Evolutionary conservation across 2,329 filamentous ascomycete genomes (phyloP).

Genomic region (Fusarium virguliforme): DNA sequence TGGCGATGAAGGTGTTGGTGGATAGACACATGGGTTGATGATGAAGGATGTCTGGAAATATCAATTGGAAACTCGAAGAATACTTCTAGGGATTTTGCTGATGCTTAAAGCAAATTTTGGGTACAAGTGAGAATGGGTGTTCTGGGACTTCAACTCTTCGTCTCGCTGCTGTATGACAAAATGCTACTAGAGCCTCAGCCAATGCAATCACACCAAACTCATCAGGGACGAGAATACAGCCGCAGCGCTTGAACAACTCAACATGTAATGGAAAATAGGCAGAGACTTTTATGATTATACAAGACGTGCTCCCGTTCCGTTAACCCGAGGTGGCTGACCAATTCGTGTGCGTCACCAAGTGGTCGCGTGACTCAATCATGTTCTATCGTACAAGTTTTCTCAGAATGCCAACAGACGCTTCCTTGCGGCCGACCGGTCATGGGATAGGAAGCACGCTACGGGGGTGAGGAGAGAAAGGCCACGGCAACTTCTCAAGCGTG

Average conservation of each 20-base stretch:
- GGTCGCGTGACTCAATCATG: not conserved
- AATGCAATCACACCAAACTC: not conserved
- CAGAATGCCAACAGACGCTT: conserved; percentile 15
- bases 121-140: not conserved
- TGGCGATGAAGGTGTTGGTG: conserved; percentile 3
- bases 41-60: not conserved
- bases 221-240: not conserved
- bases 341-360: conserved; percentile 1
- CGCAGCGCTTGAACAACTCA: not conserved
- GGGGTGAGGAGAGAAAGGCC: not conserved
- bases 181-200: not conserved
- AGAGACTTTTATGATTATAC: conserved; percentile 5
- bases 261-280: not conserved
- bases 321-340: conserved; percentile 23
- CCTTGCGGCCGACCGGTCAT: conserved; percentile 13
- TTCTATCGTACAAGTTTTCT: conserved; percentile 35
- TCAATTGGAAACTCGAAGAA: not conserved
- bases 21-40: not conserved
- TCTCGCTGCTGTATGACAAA: not conserved
- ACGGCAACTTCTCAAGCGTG: not conserved
- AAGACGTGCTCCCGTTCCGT: conserved; percentile 23
- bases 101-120: not conserved
- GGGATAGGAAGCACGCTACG: not conserved
- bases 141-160: not conserved
- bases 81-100: not conserved